Conservation (phyloP, 176 grass and related monocot species). For the Chloris gayana region DNA sequence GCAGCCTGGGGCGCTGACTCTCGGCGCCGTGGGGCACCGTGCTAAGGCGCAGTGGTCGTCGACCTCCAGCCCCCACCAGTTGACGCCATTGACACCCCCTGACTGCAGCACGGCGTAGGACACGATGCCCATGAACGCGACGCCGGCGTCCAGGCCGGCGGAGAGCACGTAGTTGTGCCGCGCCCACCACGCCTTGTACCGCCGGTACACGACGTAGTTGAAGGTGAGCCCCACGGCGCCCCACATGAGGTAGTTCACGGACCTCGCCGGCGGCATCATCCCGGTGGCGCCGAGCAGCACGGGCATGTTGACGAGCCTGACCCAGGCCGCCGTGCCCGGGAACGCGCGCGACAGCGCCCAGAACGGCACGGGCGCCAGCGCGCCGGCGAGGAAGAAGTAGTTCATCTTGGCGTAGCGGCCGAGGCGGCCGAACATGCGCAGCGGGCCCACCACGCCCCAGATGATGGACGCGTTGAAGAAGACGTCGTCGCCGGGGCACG, state of each 20-base stretch:
- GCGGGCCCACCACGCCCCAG: conserved; percentile 82
- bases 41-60: conserved; percentile 66
- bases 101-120: conserved; percentile 55
- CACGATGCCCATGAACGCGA: conserved; percentile 59
- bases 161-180: conserved; percentile 80
- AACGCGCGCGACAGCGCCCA: conserved; percentile 50
- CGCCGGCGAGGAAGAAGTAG: conserved; percentile 77
- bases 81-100: conserved; percentile 40
- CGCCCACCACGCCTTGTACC: conserved; percentile 66
- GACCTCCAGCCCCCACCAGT: conserved; percentile 73
- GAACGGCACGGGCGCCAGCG: conserved; percentile 58
- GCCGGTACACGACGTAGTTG: conserved; percentile 54
- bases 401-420: conserved; percentile 62
- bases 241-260: conserved; percentile 82
- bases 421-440: conserved; percentile 70
- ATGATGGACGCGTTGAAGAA: conserved; percentile 93
- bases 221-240: conserved; percentile 55
- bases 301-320: conserved; percentile 69
- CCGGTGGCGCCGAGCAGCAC: conserved; percentile 61
- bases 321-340: conserved; percentile 54
- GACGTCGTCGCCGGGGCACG: conserved; percentile 75
- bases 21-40: conserved; percentile 53
- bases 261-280: conserved; percentile 63
- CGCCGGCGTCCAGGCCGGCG: conserved; percentile 51
- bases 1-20: conserved; percentile 35